Evolutionary conservation across 1,284 basidiomycete species (phyloP).

Genomic region (Rhodotorula sp.): DNA sequence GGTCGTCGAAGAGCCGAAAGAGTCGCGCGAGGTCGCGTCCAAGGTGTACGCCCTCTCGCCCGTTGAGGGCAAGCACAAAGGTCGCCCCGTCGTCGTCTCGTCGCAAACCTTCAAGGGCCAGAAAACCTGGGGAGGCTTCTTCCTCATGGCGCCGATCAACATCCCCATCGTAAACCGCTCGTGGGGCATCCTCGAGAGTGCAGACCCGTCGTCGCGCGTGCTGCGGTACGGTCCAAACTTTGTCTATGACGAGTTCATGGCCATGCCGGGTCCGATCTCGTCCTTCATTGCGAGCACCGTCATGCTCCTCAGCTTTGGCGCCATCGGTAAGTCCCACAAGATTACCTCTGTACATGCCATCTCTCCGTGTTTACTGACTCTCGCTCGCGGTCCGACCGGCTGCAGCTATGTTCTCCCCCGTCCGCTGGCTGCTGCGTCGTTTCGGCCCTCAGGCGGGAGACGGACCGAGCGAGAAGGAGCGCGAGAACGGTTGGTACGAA

Average conservation of each 20-base stretch:
- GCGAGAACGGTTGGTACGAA: constrained; percentile 43
- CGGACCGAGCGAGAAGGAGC: constrained; percentile 37
- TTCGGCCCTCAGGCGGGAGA: constrained; percentile 42
- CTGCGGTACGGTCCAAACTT: constrained; percentile 29
- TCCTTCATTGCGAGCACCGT: constrained; percentile 40
- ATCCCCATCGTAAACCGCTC: constrained; percentile 37
- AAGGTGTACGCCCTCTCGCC: constrained; percentile 39
- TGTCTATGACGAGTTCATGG: constrained; percentile 37
- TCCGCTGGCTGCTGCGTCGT: constrained; percentile 37
- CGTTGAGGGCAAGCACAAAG: constrained; percentile 13
- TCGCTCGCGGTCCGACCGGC: not conserved
- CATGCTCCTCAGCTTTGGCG: constrained; percentile 42
- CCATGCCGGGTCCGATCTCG: constrained; percentile 26
- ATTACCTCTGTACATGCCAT: too few relatives aligned
- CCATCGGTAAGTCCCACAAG: constrained; percentile 21
- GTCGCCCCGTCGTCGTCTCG: constrained; percentile 9
- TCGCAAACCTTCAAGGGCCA: constrained; percentile 10
- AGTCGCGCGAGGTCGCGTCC: constrained; percentile 13
- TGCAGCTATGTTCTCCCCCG: constrained; percentile 31
- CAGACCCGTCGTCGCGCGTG: constrained; percentile 6
- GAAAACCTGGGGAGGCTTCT: constrained; percentile 32
- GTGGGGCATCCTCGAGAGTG: constrained; percentile 44
- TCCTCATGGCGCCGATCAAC: constrained; percentile 35
- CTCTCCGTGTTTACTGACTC: not conserved
- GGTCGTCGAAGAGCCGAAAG: constrained; percentile 27